Percentiles rank a stretch among this genome's conserved stretches.
phyloP scores from a whole-genome alignment of 176 grass and related monocot species.

The Metroxylon sagu region DNA sequence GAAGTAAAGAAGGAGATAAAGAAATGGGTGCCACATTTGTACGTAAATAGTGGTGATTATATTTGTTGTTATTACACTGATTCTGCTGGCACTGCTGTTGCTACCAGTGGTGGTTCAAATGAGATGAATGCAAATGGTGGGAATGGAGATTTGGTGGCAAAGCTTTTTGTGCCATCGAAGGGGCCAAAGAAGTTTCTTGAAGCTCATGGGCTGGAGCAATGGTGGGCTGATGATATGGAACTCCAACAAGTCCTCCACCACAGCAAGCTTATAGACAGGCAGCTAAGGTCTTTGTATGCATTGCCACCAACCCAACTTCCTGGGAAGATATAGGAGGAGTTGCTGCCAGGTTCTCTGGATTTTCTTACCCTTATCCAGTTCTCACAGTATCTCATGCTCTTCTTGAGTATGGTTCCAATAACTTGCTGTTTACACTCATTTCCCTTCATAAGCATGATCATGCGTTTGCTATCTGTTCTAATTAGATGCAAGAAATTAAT shows the following conservation, averaged over 20 bases:
- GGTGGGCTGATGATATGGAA: conserved; percentile 82
- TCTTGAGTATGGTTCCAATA: too few relatives aligned
- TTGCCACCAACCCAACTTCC: too few relatives aligned
- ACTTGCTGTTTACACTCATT: too few relatives aligned
- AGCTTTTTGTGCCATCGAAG: conserved; percentile 55
- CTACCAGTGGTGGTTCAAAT: conserved; percentile 7
- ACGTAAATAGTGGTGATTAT: conserved; percentile 86
- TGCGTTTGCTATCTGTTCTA: too few relatives aligned
- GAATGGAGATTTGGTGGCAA: conserved; percentile 32
- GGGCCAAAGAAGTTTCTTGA: conserved; percentile 71
- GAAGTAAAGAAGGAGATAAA: conserved; percentile 20
- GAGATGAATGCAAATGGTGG: conserved; percentile 19
- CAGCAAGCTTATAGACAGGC: conserved; percentile 68
- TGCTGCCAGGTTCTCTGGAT: too few relatives aligned
- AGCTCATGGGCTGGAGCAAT: conserved; percentile 71
- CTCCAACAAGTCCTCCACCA: conserved; percentile 52
- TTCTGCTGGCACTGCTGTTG: conserved; percentile 31
- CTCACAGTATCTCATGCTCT: too few relatives aligned
- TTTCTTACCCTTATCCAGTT: too few relatives aligned
- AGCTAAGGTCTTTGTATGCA: conserved; percentile 21
- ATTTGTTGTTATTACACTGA: conserved; percentile 85
- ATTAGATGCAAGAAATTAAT: too few relatives aligned
- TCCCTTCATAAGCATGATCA: too few relatives aligned
- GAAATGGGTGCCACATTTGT: conserved; percentile 76
- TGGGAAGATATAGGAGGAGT: too few relatives aligned